These are phyloP conservation scores for Stephanodiscus triporus DNA, from an alignment of 108 stramenopile genomes.

Conservation along the genomic window DNA sequence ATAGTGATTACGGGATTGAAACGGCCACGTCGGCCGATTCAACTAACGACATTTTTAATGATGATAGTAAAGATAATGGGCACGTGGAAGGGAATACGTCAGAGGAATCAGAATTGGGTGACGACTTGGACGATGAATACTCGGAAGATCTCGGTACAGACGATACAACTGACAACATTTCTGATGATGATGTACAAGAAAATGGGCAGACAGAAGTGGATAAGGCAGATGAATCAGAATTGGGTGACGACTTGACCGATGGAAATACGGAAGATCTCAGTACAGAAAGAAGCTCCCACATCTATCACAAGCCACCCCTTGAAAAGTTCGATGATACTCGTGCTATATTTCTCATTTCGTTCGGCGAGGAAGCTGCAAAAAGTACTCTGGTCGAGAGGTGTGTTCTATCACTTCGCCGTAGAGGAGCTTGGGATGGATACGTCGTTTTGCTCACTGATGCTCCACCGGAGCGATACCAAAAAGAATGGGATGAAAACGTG, in stretches of 20 bases:
- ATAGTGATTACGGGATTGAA: conserved; percentile 9
- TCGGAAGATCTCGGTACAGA: background rate
- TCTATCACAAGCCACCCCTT: background rate
- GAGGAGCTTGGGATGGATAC: conserved; percentile 46
- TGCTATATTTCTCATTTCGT: conserved; percentile 53
- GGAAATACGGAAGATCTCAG: background rate
- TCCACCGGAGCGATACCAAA: conserved; percentile 37
- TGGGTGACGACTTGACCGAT: background rate
- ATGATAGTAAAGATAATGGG: background rate
- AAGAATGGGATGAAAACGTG: conserved; percentile 44
- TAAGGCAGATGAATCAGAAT: background rate
- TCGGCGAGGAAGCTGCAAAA: conserved; percentile 51
- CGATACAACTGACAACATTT: background rate
- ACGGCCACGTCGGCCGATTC: background rate
- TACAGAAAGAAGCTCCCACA: background rate
- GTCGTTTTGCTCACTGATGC: conserved; percentile 56
- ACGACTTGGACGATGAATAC: background rate
- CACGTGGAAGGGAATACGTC: background rate
- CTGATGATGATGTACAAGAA: conserved; percentile 3
- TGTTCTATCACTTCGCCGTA: conserved; percentile 49
- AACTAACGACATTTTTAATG: background rate
- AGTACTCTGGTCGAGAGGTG: conserved; percentile 56
- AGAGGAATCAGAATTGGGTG: conserved; percentile 4
- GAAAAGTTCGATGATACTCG: conserved; percentile 18
- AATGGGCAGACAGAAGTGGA: background rate